A percentile compares a stretch with the other conserved stretches of the same genome.
Conservation (phyloP, 768 basidiomycete species). For the Roridomyces roridus region DNA sequence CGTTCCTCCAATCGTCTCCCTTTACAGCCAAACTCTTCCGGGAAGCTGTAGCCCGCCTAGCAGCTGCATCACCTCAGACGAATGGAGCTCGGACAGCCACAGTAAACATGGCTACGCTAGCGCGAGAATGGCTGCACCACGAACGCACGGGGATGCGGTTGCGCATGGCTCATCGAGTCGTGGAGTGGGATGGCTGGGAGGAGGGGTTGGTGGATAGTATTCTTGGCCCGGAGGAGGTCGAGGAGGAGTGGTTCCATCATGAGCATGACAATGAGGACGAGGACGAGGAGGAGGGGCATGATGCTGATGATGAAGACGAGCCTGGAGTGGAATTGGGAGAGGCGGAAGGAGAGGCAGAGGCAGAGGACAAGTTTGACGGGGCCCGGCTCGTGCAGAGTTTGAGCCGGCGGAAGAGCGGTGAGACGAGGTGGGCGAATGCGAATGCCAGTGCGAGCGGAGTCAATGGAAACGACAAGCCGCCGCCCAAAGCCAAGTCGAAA, state of each 20-base stretch:
- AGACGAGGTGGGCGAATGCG: not conserved
- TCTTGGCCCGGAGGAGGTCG: conserved; percentile 72
- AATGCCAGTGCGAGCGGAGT: not conserved
- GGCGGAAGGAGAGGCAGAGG: not conserved
- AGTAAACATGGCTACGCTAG: conserved; percentile 39
- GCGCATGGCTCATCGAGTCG: conserved; percentile 79
- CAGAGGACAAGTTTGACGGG: not conserved
- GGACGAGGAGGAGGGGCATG: not conserved
- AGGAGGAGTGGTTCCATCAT: conserved; percentile 79
- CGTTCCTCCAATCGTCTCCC: conserved; percentile 79
- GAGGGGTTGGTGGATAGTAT: conserved; percentile 81
- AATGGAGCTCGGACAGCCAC: conserved; percentile 18
- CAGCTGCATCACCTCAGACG: conserved; percentile 27
- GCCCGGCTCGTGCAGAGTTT: conserved; percentile 12
- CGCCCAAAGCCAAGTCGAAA: conserved; percentile 1
- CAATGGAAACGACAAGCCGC: not conserved
- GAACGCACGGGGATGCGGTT: conserved; percentile 70
- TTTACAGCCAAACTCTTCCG: conserved; percentile 78
- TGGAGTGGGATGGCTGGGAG: conserved; percentile 93
- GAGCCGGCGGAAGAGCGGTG: conserved; percentile 15
- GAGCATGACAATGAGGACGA: conserved; percentile 38
- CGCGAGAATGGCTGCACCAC: conserved; percentile 76
- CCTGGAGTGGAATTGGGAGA: not conserved
- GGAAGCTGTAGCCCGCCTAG: conserved; percentile 61
- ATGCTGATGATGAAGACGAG: conserved; percentile 2